Base-by-base conservation (phyloP, 2,329 filamentous ascomycete species). In the Celoporthe dispersa region DNA sequence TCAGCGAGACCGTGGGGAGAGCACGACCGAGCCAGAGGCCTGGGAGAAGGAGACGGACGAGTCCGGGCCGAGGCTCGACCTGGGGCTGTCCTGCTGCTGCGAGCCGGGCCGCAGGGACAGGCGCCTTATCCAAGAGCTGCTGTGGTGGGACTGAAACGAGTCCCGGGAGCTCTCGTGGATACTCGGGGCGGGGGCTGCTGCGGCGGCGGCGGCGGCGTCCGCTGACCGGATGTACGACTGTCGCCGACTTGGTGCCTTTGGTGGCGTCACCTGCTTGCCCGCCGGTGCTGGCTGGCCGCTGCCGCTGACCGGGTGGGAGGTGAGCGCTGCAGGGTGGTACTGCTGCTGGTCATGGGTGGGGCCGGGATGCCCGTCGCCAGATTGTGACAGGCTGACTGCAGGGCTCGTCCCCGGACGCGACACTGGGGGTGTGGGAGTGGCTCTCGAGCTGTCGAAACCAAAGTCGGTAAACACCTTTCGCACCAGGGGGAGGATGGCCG, bases 121-220 rank as follows among this genome's bases (percentile, higher is more conserved):
- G 64, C 91, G 88, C 74, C 88, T 88, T 73, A 94, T 88, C 92
- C 92, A 94, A 37, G 91, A 93, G 68, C 87, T 84, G 44, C 44
- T 48, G 19, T n/a, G 44, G 76, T 83, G 86, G 44, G 88, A 90
- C 22, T 88, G 90, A 44, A 85, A 75, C 3, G 89, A 91, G 75
- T 89, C 86, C 73, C 87, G 82, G 53, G 80, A 77, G 73, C 80
- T 80, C 70, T 89, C 86, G 16, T 79, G 77, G 63, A 80, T 79
- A 31, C 79, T 78, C 28, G 79, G 76, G 35, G 79, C 37, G 12
- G n/a, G n/a, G n/a, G 37, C 37, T 2, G 37, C 37, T 5, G 37
- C 37, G 37, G 37, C 37, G 37, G 37, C 35, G 35, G 35, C 76
- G 39, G 77, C 73, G 61, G 76, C 74, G 59, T 86, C 84, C 53